Conservation (phyloP, 1,139 yeast genomes). For the Saccharomyces hybrid region DNA sequence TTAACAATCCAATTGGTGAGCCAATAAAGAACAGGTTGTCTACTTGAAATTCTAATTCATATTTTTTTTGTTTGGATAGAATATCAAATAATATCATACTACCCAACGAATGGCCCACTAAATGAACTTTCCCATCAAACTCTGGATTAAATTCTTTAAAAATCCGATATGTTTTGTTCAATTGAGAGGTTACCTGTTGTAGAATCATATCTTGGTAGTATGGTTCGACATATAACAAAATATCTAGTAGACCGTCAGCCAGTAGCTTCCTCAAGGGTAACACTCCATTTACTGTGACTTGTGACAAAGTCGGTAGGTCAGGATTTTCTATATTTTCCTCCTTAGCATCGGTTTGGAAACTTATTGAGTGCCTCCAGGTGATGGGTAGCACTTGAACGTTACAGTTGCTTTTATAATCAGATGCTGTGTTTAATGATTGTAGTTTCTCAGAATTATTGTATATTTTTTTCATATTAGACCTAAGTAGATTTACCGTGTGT, state of each 20-base stretch:
- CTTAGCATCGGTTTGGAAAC: slow-evolving; percentile 44
- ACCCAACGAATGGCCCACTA: slow-evolving; percentile 89
- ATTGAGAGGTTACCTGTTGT: slow-evolving; percentile 56
- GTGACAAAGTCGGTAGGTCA: slow-evolving; percentile 54
- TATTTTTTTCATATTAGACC: slow-evolving; percentile 56
- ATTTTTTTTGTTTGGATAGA: slow-evolving; percentile 48
- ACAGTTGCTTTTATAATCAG: slow-evolving; percentile 39
- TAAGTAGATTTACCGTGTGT: slow-evolving; percentile 67
- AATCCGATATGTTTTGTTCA: slow-evolving; percentile 58
- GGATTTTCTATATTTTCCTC: slow-evolving; percentile 25
- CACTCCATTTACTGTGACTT: slow-evolving; percentile 76
- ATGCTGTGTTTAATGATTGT: slow-evolving; percentile 30
- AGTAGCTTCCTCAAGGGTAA: slow-evolving; percentile 67
- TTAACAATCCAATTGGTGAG: slow-evolving; percentile 85
- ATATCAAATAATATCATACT: slow-evolving; percentile 80
- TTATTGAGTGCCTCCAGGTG: slow-evolving; percentile 67
- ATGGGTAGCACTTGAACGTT: slow-evolving; percentile 71
- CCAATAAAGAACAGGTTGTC: slow-evolving; percentile 76
- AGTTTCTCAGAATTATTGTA: slow-evolving; percentile 42
- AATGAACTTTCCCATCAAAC: slow-evolving; percentile 70
- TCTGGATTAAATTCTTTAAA: slow-evolving; percentile 61
- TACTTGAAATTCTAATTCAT: slow-evolving; percentile 58
- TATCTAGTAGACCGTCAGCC: slow-evolving; percentile 82
- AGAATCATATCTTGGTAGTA: slow-evolving; percentile 56
- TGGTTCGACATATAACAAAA: slow-evolving; percentile 78